Evolutionary conservation across 2,329 filamentous ascomycete species (phyloP).

Genomic region (Samsoniella hepiali): DNA sequence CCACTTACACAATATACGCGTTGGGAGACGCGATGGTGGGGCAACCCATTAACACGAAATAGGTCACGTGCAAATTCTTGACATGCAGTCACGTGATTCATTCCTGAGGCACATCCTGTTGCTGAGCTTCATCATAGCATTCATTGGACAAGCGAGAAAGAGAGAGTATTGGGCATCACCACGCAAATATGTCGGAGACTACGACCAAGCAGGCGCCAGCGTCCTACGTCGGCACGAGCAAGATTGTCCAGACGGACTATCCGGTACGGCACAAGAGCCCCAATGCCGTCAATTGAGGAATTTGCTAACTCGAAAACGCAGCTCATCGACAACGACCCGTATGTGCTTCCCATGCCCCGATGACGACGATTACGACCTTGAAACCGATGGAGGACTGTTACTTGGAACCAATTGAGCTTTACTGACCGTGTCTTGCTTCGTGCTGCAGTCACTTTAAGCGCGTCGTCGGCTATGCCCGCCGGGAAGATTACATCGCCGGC

Average conservation of each 20-base stretch:
- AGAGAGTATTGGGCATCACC: constrained; percentile 28
- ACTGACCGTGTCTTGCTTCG: constrained; percentile 23
- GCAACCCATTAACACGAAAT: constrained; percentile 12
- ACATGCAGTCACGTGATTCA: constrained; percentile 28
- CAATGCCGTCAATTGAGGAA: constrained; percentile 24
- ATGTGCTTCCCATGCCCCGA: constrained; percentile 35
- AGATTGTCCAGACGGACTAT: constrained; percentile 77
- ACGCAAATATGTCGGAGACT: constrained; percentile 37
- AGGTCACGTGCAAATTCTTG: constrained; percentile 15
- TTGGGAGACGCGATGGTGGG: constrained; percentile 26
- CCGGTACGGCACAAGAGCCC: constrained; percentile 60
- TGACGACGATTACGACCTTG: background rate
- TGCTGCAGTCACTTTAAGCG: constrained; percentile 76
- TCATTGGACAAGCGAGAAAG: constrained; percentile 23
- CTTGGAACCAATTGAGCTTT: background rate
- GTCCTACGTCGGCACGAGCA: constrained; percentile 51
- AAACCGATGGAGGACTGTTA: background rate
- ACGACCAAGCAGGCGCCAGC: constrained; percentile 36
- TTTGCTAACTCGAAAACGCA: constrained; percentile 42
- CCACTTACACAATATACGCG: constrained; percentile 21
- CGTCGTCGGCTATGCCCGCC: constrained; percentile 81
- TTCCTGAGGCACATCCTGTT: constrained; percentile 31
- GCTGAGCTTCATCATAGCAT: constrained; percentile 24
- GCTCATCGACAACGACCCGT: constrained; percentile 99
- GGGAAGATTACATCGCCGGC: constrained; percentile 76